Percentiles rank a stretch among this genome's conserved stretches.
Conservation (phyloP, 768 basidiomycete genomes). For the Heimioporus sp. region DNA sequence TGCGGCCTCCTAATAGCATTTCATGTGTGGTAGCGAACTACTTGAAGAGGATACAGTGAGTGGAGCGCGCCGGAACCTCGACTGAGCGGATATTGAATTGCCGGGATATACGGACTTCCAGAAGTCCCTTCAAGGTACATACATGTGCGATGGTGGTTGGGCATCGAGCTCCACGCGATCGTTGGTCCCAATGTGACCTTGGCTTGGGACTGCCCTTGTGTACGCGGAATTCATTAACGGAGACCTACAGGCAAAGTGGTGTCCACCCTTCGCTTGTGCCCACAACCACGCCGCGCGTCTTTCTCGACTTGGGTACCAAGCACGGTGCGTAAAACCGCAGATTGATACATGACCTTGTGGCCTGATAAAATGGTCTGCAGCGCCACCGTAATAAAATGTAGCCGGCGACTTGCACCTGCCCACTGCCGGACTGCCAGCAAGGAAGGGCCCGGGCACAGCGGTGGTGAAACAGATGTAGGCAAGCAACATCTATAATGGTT, state of each 20-base stretch:
- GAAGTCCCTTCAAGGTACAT: slow-evolving; percentile 20
- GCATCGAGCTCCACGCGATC: slow-evolving; percentile 20
- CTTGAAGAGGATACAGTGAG: slow-evolving; percentile 16
- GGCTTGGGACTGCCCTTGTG: slow-evolving; percentile 13
- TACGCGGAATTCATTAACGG: slow-evolving; percentile 21
- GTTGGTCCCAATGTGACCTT: slow-evolving; percentile 8
- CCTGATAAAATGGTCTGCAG: slow-evolving; percentile 5
- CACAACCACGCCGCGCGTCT: slow-evolving; percentile 13
- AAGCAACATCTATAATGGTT: slow-evolving; percentile 3
- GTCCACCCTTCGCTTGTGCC: slow-evolving; percentile 17
- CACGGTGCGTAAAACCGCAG: slow-evolving; percentile 15
- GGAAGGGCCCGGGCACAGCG: slow-evolving; percentile 13
- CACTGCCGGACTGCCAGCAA: not conserved
- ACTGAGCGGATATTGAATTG: slow-evolving; percentile 34
- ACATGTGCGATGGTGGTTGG: slow-evolving; percentile 15
- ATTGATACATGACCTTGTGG: slow-evolving; percentile 4
- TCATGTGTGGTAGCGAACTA: slow-evolving; percentile 13
- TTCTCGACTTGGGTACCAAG: slow-evolving; percentile 6
- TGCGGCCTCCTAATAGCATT: slow-evolving; percentile 1
- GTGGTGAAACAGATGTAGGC: slow-evolving; percentile 1
- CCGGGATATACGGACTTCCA: slow-evolving; percentile 25
- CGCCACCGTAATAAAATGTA: slow-evolving; percentile 6
- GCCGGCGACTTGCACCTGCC: slow-evolving; percentile 6
- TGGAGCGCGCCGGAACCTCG: slow-evolving; percentile 26
- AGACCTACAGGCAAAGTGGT: slow-evolving; percentile 13